Conservation (phyloP, 2,329 filamentous ascomycete species). For the Trichoderma guizhouense region DNA sequence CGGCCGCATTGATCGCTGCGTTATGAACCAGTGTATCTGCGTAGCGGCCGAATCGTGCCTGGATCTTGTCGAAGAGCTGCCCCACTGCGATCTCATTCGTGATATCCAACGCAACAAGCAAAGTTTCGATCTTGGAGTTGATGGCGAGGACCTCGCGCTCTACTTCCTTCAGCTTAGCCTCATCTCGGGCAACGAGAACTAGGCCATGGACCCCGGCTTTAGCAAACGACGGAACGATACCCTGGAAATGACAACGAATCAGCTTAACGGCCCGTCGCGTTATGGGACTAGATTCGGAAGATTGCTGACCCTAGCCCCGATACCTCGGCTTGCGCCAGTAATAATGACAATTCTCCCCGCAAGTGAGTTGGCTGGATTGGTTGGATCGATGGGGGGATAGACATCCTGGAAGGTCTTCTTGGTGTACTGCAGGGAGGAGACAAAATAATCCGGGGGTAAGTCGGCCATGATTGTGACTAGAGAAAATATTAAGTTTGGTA, state of each 20-base stretch:
- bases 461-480: not conserved
- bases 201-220: not conserved
- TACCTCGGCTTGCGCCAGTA: not conserved
- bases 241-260: not conserved
- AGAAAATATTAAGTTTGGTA: not conserved
- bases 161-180: not conserved
- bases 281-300: not conserved
- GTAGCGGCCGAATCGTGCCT: not conserved
- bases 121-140: not conserved
- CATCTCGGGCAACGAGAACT: slow-evolving; percentile 1
- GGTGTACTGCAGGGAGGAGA: not conserved
- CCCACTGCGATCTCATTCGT: not conserved
- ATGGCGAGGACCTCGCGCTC: not conserved
- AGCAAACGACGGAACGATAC: not conserved
- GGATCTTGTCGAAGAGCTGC: not conserved
- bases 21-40: not conserved
- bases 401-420: not conserved
- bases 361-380: not conserved
- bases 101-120: slow-evolving; percentile 1
- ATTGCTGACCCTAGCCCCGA: not conserved
- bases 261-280: not conserved
- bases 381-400: not conserved
- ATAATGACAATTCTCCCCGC: not conserved
- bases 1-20: not conserved
- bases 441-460: not conserved